phyloP scores from a whole-genome alignment of 75 land plant genomes.

The Pinus taeda region DNA sequence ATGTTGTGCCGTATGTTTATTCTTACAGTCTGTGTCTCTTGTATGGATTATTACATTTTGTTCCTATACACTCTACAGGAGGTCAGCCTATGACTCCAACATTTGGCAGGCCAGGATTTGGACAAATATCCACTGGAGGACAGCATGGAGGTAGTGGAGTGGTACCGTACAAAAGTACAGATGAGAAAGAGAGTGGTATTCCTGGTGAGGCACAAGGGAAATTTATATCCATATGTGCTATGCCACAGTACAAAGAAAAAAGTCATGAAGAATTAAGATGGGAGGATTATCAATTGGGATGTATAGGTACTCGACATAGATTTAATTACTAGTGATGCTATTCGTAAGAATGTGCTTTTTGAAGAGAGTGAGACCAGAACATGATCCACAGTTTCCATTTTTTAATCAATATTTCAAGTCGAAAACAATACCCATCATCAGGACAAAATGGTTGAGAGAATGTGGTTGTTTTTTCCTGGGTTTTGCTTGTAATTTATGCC shows the following conservation, averaged over 20 bases:
- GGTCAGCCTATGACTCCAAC: slow-evolving; percentile 50
- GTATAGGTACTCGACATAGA: slow-evolving; percentile 55
- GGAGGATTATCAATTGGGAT: slow-evolving; percentile 94
- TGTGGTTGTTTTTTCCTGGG: too few relatives aligned
- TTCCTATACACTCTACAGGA: slow-evolving; percentile 24
- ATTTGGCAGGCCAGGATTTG: slow-evolving; percentile 70
- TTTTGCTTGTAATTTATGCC: too few relatives aligned
- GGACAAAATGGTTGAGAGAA: too few relatives aligned
- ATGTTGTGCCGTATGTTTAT: neutral
- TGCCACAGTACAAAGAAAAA: slow-evolving; percentile 91
- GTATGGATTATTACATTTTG: too few relatives aligned
- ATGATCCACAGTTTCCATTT: too few relatives aligned
- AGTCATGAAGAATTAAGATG: slow-evolving; percentile 92
- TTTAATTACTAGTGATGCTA: too few relatives aligned
- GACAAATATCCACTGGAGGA: slow-evolving; percentile 57
- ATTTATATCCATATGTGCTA: slow-evolving; percentile 92
- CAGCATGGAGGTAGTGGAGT: slow-evolving; percentile 83
- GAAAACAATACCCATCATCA: too few relatives aligned
- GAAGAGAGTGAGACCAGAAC: too few relatives aligned
- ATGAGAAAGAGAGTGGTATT: slow-evolving; percentile 55
- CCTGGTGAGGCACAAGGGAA: slow-evolving; percentile 61
- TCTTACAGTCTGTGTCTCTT: neutral
- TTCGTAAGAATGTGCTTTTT: neutral
- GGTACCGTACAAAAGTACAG: slow-evolving; percentile 60
- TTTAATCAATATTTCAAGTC: too few relatives aligned